Percentiles rank a stretch among this genome's conserved stretches.
These are phyloP conservation scores for Sclerotinia borealis DNA, from an alignment of 2,329 filamentous ascomycete genomes.

Conservation along the genomic window DNA sequence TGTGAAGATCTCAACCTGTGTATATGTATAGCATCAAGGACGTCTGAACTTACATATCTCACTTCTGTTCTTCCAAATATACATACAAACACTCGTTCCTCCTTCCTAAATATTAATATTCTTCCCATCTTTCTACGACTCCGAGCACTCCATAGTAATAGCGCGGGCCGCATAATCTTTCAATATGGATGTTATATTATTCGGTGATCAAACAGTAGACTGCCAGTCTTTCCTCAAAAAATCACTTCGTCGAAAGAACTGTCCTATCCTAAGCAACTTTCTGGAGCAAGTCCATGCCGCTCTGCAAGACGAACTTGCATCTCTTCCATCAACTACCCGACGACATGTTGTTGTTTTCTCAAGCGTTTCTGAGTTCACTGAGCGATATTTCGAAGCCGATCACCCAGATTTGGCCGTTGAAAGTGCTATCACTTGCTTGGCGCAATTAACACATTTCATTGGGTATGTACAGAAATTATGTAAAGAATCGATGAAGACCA, in stretches of 20 bases:
- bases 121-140: neutral
- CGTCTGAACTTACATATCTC: neutral
- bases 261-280: constrained; percentile 37
- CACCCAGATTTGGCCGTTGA: constrained; percentile 56
- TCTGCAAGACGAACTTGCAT: constrained; percentile 53
- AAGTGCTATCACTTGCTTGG: constrained; percentile 56
- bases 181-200: constrained; percentile 24
- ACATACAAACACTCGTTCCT: neutral
- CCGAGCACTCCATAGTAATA: constrained; percentile 1
- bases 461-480: constrained; percentile 42
- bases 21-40: constrained; percentile 7
- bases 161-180: constrained; percentile 12
- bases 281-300: constrained; percentile 51
- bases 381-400: constrained; percentile 53
- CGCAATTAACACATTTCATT: constrained; percentile 63
- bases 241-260: constrained; percentile 18
- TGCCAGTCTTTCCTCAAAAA: constrained; percentile 20
- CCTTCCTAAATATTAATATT: neutral
- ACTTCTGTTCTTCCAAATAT: neutral
- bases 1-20: constrained; percentile 1
- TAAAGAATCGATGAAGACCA: neutral
- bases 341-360: constrained; percentile 55
- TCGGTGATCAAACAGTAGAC: constrained; percentile 22
- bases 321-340: constrained; percentile 49
- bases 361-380: constrained; percentile 57